These are phyloP conservation scores for Psilocybe cyanescens DNA, from an alignment of 768 basidiomycete genomes.

Conservation along the genomic window DNA sequence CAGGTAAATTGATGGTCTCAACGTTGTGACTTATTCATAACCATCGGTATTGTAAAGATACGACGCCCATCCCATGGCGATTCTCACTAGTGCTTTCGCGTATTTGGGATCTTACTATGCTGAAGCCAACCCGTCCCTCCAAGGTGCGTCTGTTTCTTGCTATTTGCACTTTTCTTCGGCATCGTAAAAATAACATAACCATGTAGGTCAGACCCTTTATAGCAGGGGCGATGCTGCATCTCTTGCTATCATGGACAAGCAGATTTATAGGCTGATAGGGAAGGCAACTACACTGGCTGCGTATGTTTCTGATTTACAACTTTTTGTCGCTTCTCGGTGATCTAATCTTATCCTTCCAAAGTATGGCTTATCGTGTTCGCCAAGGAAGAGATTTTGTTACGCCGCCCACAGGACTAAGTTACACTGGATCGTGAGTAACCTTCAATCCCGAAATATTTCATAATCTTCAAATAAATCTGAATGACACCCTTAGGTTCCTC, in stretches of 20 bases:
- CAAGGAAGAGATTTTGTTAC: conserved; percentile 89
- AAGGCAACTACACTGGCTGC: conserved; percentile 90
- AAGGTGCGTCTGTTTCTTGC: conserved; percentile 46
- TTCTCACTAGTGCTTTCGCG: conserved; percentile 84
- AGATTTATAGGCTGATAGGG: conserved; percentile 87
- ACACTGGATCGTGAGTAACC: conserved; percentile 72
- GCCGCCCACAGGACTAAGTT: conserved; percentile 82
- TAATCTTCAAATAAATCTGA: neutral
- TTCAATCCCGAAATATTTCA: neutral
- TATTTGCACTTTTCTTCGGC: neutral
- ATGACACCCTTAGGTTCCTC: conserved; percentile 58
- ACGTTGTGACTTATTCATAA: neutral
- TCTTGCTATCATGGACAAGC: conserved; percentile 86
- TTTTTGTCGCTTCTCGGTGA: conserved; percentile 2
- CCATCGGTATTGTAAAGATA: conserved; percentile 48
- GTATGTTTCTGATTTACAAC: conserved; percentile 41
- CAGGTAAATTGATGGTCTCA: conserved; percentile 38
- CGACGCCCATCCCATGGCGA: conserved; percentile 93
- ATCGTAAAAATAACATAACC: neutral
- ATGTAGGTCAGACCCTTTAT: conserved; percentile 76
- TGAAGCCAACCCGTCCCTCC: conserved; percentile 88
- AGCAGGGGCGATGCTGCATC: conserved; percentile 69
- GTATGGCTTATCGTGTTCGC: conserved; percentile 92
- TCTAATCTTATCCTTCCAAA: conserved; percentile 25
- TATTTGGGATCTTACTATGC: conserved; percentile 88